phyloP scores from a whole-genome alignment of 2,329 filamentous ascomycete species.

The Ophiostoma australiae region DNA sequence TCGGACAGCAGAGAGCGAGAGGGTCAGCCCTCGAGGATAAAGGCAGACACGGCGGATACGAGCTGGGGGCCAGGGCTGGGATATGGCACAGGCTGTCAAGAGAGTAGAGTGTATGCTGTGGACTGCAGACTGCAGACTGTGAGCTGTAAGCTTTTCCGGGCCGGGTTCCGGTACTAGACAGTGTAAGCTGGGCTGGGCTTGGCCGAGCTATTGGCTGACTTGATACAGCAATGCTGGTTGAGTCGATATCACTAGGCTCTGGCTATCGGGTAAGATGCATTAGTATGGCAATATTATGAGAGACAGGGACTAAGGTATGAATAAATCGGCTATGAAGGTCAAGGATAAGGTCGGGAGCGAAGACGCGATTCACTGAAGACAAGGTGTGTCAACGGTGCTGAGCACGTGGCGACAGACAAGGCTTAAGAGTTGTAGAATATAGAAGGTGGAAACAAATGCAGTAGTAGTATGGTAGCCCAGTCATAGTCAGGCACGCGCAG shows the following conservation, averaged over 20 bases:
- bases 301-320: slow-evolving; percentile 4
- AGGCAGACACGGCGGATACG: background rate
- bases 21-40: background rate
- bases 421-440: background rate
- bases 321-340: background rate
- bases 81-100: background rate
- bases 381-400: background rate
- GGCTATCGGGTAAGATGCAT: background rate
- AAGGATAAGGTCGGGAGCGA: background rate
- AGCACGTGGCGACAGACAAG: background rate
- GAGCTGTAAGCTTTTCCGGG: background rate
- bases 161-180: background rate
- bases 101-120: background rate
- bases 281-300: background rate
- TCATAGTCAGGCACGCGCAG: background rate
- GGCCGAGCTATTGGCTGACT: background rate
- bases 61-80: background rate
- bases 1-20: background rate
- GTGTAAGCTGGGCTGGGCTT: background rate
- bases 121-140: background rate
- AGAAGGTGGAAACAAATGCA: background rate
- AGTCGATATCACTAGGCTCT: background rate
- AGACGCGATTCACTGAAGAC: background rate
- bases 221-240: background rate
- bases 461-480: background rate